phyloP scores from a whole-genome alignment of 2,329 filamentous ascomycete genomes.

The Pseudocercospora musae region DNA sequence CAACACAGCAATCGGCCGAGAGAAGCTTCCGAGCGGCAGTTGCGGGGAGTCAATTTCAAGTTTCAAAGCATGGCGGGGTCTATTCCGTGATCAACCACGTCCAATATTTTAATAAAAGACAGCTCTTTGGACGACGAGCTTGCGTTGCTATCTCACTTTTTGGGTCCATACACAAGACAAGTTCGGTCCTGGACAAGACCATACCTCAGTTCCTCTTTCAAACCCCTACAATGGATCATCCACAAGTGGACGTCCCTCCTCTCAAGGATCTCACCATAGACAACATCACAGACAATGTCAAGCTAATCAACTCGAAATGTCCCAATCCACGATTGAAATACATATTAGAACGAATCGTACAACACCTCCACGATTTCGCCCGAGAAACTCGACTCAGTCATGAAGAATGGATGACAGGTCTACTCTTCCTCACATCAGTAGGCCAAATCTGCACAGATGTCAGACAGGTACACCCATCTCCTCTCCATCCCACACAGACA shows the following conservation, averaged over 20 bases:
- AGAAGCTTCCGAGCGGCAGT: constrained; percentile 9
- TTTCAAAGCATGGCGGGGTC: constrained; percentile 13
- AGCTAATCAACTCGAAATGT: constrained; percentile 70
- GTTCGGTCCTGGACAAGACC: neutral
- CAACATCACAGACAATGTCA: constrained; percentile 75
- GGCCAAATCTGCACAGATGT: constrained; percentile 73
- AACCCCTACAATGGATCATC: constrained; percentile 42
- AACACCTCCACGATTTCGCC: constrained; percentile 78
- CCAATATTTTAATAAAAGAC: constrained; percentile 15
- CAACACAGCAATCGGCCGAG: constrained; percentile 12
- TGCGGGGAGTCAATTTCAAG: constrained; percentile 2
- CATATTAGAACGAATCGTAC: constrained; percentile 68
- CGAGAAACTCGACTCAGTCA: constrained; percentile 73
- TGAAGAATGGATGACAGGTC: constrained; percentile 72
- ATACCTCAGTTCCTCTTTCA: neutral
- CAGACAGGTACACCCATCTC: constrained; percentile 55
- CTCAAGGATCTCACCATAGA: constrained; percentile 72
- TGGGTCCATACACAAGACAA: constrained; percentile 1
- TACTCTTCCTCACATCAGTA: constrained; percentile 67
- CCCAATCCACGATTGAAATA: constrained; percentile 65
- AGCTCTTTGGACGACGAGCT: neutral
- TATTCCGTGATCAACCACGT: constrained; percentile 19
- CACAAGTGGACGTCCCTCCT: constrained; percentile 46
- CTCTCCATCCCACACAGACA: neutral
- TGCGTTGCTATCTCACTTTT: neutral